phyloP scores from a whole-genome alignment of 2,329 filamentous ascomycete species.

The Knufia petricola region DNA sequence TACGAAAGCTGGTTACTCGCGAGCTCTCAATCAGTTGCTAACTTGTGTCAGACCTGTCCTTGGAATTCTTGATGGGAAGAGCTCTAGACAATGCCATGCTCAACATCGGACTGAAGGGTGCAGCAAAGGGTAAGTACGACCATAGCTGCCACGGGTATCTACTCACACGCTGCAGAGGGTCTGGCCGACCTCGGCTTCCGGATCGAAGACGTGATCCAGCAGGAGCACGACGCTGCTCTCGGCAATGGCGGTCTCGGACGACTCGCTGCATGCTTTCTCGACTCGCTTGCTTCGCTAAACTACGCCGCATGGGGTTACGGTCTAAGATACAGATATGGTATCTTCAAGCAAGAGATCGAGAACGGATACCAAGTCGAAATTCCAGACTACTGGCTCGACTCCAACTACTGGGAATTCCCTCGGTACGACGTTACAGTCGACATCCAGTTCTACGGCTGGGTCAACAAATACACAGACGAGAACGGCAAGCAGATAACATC shows the following conservation, averaged over 20 bases:
- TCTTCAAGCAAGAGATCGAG: slow-evolving; percentile 99
- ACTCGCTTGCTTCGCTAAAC: slow-evolving; percentile 89
- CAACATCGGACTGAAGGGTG: slow-evolving; percentile 79
- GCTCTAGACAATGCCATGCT: slow-evolving; percentile 98
- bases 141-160: background rate
- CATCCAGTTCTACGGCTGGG: slow-evolving; percentile 89
- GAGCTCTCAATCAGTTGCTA: background rate
- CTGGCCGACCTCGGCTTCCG: slow-evolving; percentile 85
- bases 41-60: slow-evolving; percentile 59
- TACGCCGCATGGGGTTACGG: slow-evolving; percentile 97
- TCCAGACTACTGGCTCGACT: slow-evolving; percentile 97
- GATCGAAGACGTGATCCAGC: slow-evolving; percentile 87
- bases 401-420: slow-evolving; percentile 98
- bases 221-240: slow-evolving; percentile 92
- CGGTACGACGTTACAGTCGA: slow-evolving; percentile 91
- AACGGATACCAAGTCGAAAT: slow-evolving; percentile 97
- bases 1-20: slow-evolving; percentile 28
- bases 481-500: slow-evolving; percentile 63
- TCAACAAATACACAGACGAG: slow-evolving; percentile 63
- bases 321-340: slow-evolving; percentile 87
- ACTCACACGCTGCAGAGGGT: slow-evolving; percentile 51
- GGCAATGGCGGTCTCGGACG: slow-evolving; percentile 93
- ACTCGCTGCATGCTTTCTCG: slow-evolving; percentile 90
- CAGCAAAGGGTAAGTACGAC: slow-evolving; percentile 58
- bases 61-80: slow-evolving; percentile 96